phyloP scores from a whole-genome alignment of 2,329 filamentous ascomycete genomes.

The Arthroderma sp. region DNA sequence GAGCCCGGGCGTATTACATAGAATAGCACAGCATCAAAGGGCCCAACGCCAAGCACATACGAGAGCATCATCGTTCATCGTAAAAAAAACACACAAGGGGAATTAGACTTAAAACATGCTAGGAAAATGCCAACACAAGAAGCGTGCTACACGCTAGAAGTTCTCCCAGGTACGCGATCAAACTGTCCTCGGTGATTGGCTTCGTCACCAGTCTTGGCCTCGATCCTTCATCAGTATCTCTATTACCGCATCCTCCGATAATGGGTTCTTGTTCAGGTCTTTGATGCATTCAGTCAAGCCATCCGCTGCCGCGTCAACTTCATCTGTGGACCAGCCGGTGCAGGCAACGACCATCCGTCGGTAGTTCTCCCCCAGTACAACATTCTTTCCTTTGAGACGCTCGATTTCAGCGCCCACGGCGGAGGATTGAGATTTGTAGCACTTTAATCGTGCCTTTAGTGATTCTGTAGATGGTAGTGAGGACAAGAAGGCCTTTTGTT shows the following conservation, averaged over 20 bases:
- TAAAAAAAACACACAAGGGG: not conserved
- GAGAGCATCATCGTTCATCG: too few relatives aligned
- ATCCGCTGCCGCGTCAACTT: constrained; percentile 70
- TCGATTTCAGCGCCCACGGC: constrained; percentile 54
- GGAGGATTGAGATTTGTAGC: constrained; percentile 56
- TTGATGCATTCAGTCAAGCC: constrained; percentile 76
- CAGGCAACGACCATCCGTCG: constrained; percentile 77
- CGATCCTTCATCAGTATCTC: constrained; percentile 34
- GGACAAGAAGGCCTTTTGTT: constrained; percentile 31
- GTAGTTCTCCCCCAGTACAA: constrained; percentile 77
- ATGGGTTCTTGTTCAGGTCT: constrained; percentile 50
- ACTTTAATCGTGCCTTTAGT: constrained; percentile 55
- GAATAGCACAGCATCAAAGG: too few relatives aligned
- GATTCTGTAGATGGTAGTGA: constrained; percentile 47
- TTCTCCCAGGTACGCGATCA: too few relatives aligned
- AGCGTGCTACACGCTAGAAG: too few relatives aligned
- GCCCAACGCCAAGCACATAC: too few relatives aligned
- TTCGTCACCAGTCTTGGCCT: constrained; percentile 29
- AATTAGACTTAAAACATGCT: too few relatives aligned
- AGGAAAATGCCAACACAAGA: too few relatives aligned
- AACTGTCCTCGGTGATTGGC: too few relatives aligned
- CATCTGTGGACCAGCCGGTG: constrained; percentile 61
- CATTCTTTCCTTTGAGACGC: constrained; percentile 62
- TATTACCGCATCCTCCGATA: constrained; percentile 31
- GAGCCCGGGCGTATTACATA: too few relatives aligned